These are phyloP conservation scores for Naganishia cerealis DNA, from an alignment of 1,284 basidiomycete species.

Conservation along the genomic window DNA sequence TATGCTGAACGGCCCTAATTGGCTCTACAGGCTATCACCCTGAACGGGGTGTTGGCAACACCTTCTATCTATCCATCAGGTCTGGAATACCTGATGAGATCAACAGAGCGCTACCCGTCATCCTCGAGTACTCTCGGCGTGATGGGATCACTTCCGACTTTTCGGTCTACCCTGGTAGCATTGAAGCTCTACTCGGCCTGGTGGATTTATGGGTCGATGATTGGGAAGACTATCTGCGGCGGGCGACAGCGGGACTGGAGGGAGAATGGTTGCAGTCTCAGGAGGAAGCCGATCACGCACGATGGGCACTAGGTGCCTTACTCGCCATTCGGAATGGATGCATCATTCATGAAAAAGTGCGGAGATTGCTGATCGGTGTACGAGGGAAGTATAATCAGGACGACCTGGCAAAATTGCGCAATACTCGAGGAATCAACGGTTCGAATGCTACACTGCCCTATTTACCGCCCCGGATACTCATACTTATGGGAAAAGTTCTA, in stretches of 20 bases:
- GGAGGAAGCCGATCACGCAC: conserved; percentile 26
- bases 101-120: conserved; percentile 74
- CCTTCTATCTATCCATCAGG: conserved; percentile 74
- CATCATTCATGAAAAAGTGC: conserved; percentile 18
- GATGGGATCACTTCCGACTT: conserved; percentile 69
- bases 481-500: conserved; percentile 21
- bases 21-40: conserved; percentile 71
- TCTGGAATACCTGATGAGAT: conserved; percentile 73
- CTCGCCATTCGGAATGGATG: conserved; percentile 23
- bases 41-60: conserved; percentile 67
- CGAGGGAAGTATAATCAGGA: conserved; percentile 19
- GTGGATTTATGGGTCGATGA: conserved; percentile 62
- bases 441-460: conserved; percentile 21
- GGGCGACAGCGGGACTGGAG: neutral
- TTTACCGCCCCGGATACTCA: conserved; percentile 30
- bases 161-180: conserved; percentile 67
- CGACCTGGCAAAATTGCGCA: conserved; percentile 16
- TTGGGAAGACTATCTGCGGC: conserved; percentile 5
- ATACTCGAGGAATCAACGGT: conserved; percentile 18
- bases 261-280: conserved; percentile 22
- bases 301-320: conserved; percentile 13
- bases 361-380: conserved; percentile 11
- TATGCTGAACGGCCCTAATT: neutral
- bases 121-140: conserved; percentile 66
- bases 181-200: conserved; percentile 69